Evolutionary conservation across 768 basidiomycete genomes (phyloP).

Genomic region (Hysterangium stoloniferum): DNA sequence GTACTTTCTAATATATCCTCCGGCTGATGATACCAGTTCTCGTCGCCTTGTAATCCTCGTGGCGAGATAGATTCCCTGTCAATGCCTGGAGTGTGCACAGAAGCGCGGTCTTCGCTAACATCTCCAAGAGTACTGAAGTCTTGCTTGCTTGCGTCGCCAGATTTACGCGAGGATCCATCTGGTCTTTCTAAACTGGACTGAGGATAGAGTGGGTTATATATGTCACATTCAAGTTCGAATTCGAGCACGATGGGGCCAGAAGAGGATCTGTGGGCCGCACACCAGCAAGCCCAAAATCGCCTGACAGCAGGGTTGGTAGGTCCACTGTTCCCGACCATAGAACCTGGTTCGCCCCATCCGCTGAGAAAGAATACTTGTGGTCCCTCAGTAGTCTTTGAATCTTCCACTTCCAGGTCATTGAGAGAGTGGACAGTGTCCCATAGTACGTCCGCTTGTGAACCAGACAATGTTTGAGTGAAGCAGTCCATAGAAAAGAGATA

Average conservation of each 20-base stretch:
- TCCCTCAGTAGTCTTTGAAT: constrained; percentile 13
- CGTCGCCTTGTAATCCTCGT: constrained; percentile 18
- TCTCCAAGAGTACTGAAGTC: neutral
- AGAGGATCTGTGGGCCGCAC: constrained; percentile 51
- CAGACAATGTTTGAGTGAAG: constrained; percentile 62
- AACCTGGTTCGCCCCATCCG: constrained; percentile 65
- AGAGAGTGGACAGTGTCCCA: constrained; percentile 72
- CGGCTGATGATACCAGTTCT: constrained; percentile 38
- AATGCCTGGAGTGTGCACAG: neutral
- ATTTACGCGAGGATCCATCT: constrained; percentile 5
- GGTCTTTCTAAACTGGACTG: constrained; percentile 17
- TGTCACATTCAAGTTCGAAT: constrained; percentile 70
- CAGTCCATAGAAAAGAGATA: constrained; percentile 67
- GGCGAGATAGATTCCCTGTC: neutral
- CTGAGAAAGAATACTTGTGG: constrained; percentile 63
- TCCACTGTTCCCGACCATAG: constrained; percentile 26
- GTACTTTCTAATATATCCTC: constrained; percentile 68
- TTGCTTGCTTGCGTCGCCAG: neutral
- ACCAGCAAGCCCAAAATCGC: constrained; percentile 63
- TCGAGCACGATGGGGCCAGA: constrained; percentile 57
- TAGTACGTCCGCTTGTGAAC: constrained; percentile 54
- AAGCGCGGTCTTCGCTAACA: neutral
- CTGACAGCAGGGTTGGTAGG: constrained; percentile 24
- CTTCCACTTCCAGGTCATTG: constrained; percentile 34
- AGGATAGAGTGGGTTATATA: constrained; percentile 63